Base-by-base conservation (phyloP, 768 basidiomycete genomes). In the Candolleomyces eurysporus region DNA sequence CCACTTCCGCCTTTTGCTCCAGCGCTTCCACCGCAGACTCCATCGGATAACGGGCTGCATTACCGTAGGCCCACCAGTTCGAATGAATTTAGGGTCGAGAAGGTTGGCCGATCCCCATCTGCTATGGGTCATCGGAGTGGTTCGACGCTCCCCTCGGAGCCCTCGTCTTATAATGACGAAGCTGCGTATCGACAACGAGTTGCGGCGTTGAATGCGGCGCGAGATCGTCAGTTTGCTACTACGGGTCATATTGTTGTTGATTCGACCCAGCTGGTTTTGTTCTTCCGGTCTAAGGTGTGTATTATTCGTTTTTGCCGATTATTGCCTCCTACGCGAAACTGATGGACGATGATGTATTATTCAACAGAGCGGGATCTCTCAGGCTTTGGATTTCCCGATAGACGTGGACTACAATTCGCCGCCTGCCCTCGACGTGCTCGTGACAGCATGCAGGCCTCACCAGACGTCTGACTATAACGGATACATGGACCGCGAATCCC, bases 341-440 rank as follows among this genome's bases (percentile, higher is more conserved):
- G 51, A 30, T 60, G 13, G 31, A 32, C 58, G 39, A 55, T 32
- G 42, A n/a, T 51, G 11, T 51, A 10, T 19, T 31, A n/a, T 26
- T 19, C 7, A 5, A 30, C 52, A 93, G 91, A 86, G 85, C 62
- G 90, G 88, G 36, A 88, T 90, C 62, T 86, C 89, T 0, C 89
- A 93, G 69, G 88, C 90, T 9, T 80, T 93, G 21, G 89, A 92
- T 69, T 92, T 92, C 68, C 91, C 91, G 5, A 84, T 93, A 61
- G 88, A 92, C 66, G 81, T 90, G 49, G 86, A 87, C 64, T 85
- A 88, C 66, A 86, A 84, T 69, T 82, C 86, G 16, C 90, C 91
- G 16, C 90, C 90, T 1, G 85, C 91, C 16, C 81, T 92, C 60
- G 90, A 92, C 65, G 89, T 90, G 54, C 81, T 93, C 67, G 83